Base-by-base conservation (phyloP, 257 asterid species). In the Nicotiana sylvestris region DNA sequence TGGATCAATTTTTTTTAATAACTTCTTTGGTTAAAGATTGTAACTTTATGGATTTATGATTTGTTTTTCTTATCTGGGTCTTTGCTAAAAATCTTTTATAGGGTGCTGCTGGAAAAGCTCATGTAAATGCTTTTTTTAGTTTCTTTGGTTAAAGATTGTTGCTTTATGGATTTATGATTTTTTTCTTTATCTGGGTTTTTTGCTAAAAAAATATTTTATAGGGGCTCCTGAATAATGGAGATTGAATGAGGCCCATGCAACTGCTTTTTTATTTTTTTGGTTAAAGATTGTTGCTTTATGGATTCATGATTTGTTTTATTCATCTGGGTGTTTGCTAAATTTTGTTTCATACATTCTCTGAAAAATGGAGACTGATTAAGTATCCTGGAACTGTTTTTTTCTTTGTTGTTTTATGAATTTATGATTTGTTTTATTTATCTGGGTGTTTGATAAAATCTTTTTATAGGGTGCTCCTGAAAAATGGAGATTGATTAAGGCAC, bases 401-500 rank as follows among this genome's bases (percentile, higher is more conserved):
- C 33, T 86, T 85, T 84, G 51, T 43, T 43, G 51, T 2, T 9
- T 43, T 43, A 1, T 43, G 51, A 0, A 43, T 43, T 43, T 9
- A 43, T 43, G 51, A 9, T 8, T 43, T 43, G 51, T 43, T 43
- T 43, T 43, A 43, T 43, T 43, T 8, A 43, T 43, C 51, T 43
- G 2, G 51, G 51, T 43, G 51, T 43, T 43, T 9, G 51, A 2
- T 43, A 9, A 2, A 43, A 37, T 37, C 2, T 8, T 43, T 43
- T 83, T 88, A 81, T 72, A 96, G 98, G 97, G 97, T 85, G 97
- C 97, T 17, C 99, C 98, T 76, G 98, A 94, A 11, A 91, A 76
- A 67, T 96, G 99, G 99, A 96, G 99, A 89, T 88, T 96, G 92
- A 92, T 96, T 86, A 92, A 82, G 90, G 98, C 99, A 57, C 98